Conservation (phyloP, 2,329 filamentous ascomycete species). For the Leptographium flavum region DNA sequence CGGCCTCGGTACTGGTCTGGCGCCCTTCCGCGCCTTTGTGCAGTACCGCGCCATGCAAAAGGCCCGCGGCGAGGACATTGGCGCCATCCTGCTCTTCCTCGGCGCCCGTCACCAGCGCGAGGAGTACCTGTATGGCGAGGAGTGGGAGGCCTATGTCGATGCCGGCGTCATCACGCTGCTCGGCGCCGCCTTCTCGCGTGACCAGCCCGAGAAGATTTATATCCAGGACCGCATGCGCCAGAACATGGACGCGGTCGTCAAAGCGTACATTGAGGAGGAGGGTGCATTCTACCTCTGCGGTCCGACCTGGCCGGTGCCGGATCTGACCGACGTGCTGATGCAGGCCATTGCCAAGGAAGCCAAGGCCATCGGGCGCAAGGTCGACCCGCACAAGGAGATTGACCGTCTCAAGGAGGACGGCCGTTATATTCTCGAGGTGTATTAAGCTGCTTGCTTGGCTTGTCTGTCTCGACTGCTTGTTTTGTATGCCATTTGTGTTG, state of each 20-base stretch:
- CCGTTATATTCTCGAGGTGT: slow-evolving; percentile 92
- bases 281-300: slow-evolving; percentile 96
- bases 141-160: slow-evolving; percentile 96
- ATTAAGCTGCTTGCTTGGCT: slow-evolving; percentile 31
- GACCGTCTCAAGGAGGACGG: slow-evolving; percentile 92
- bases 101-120: slow-evolving; percentile 94
- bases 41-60: slow-evolving; percentile 98
- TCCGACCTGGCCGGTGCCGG: slow-evolving; percentile 95
- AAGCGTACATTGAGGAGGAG: slow-evolving; percentile 76
- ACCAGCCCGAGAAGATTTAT: slow-evolving; percentile 97
- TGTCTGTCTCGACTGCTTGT: neutral
- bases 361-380: slow-evolving; percentile 57
- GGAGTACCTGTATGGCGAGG: slow-evolving; percentile 96
- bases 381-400: slow-evolving; percentile 80
- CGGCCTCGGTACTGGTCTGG: slow-evolving; percentile 91
- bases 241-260: slow-evolving; percentile 65
- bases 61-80: slow-evolving; percentile 90
- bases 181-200: slow-evolving; percentile 86
- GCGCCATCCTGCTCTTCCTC: slow-evolving; percentile 87
- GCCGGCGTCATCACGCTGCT: slow-evolving; percentile 91
- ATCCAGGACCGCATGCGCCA: slow-evolving; percentile 97
- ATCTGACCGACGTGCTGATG: slow-evolving; percentile 86
- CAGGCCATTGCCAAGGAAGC: slow-evolving; percentile 76
- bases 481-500: neutral
- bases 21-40: slow-evolving; percentile 97